A percentile compares a stretch with the other conserved stretches of the same genome.
These are phyloP conservation scores for Salix udensis DNA, from an alignment of 345 rosid species.

Conservation along the genomic window DNA sequence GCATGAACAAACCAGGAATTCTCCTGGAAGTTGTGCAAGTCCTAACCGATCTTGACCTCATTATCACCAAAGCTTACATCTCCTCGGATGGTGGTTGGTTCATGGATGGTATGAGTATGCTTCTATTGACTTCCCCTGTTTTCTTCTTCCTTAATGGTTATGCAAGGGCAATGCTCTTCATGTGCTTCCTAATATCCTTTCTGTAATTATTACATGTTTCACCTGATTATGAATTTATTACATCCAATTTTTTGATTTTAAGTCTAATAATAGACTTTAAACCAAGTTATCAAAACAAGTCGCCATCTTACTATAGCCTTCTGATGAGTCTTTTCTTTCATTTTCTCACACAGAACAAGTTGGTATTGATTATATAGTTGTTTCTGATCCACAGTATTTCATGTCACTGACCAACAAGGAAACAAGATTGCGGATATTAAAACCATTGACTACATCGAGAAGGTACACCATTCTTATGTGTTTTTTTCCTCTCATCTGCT, in stretches of 20 bases:
- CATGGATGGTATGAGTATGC: slow-evolving; percentile 68
- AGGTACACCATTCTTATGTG: slow-evolving; percentile 33
- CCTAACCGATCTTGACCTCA: slow-evolving; percentile 79
- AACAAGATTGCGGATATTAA: slow-evolving; percentile 65
- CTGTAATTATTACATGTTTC: not conserved
- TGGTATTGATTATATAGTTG: slow-evolving; percentile 3
- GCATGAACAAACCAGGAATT: slow-evolving; percentile 93
- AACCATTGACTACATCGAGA: slow-evolving; percentile 76
- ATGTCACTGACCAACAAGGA: slow-evolving; percentile 87
- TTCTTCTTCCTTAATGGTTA: not conserved
- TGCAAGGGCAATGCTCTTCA: not conserved
- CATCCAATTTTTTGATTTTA: not conserved
- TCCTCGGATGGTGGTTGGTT: slow-evolving; percentile 99
- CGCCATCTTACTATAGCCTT: not conserved
- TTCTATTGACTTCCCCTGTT: not conserved
- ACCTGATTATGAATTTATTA: not conserved
- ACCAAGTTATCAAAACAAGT: not conserved
- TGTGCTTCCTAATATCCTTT: not conserved
- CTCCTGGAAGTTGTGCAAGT: slow-evolving; percentile 90
- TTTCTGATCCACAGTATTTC: slow-evolving; percentile 51
- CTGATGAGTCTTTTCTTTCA: not conserved
- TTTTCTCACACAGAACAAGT: not conserved
- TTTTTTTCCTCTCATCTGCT: not conserved
- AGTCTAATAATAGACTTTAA: too few species aligned
- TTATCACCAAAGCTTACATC: slow-evolving; percentile 85